These are phyloP conservation scores for Micractinium conductrix DNA, from an alignment of 139 green algal species.

Conservation along the genomic window DNA sequence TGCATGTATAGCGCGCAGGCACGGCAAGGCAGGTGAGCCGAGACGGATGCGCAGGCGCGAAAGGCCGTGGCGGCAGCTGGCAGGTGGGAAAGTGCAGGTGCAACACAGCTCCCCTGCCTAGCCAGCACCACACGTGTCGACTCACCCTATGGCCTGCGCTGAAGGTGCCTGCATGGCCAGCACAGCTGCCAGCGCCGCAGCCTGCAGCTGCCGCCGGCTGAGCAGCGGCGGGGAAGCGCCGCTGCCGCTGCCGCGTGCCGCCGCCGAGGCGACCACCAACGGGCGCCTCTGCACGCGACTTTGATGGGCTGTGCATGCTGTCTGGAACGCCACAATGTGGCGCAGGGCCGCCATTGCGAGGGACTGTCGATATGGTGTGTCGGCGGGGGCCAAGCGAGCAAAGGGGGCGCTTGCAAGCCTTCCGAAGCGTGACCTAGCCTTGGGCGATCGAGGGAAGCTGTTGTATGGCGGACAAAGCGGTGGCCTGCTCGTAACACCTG, in stretches of 20 bases:
- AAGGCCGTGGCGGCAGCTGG: no score
- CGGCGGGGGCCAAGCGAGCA: background rate
- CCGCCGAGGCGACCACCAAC: background rate
- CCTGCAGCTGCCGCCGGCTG: conserved; percentile 14
- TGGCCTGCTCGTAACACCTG: no score
- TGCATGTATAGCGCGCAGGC: background rate
- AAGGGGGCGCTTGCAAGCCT: background rate
- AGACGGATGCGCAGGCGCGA: no score
- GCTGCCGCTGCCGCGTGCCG: background rate
- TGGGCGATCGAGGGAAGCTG: no score
- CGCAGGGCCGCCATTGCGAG: no score
- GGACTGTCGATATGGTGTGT: background rate
- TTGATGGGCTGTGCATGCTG: background rate
- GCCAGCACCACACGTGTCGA: background rate
- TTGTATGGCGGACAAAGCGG: no score
- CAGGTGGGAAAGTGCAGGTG: no score
- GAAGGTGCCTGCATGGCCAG: background rate
- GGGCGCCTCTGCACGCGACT: background rate
- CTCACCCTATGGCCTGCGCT: conserved; percentile 4
- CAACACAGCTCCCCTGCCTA: background rate
- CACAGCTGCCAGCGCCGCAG: background rate
- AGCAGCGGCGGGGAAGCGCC: background rate
- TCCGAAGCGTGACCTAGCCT: no score
- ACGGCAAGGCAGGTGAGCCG: no score
- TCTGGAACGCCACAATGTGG: background rate